Evolutionary conservation across 192 early-diverging fungal genomes (phyloP), one percentile per base, ranked within the genome.

Genomic region (Geranomyces michiganensis): DNA sequence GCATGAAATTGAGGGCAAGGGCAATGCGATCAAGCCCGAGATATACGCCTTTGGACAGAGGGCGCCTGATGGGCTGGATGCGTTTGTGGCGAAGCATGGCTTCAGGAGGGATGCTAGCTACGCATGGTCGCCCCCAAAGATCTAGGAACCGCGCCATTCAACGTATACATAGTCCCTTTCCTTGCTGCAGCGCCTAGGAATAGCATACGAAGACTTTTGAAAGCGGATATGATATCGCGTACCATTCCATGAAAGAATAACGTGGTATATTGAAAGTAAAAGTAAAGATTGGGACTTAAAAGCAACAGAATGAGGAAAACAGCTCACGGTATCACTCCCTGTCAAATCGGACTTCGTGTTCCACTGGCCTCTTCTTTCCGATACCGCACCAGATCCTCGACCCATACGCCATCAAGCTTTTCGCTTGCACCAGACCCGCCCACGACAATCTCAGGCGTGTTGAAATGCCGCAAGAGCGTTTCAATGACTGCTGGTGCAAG

Each of bases 31-130:
- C 48, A 78, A 82, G 46, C 89, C 93, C 7, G 74, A 89, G 51
- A 85, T 87, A 9, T 97, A 97, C 78, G 77, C 84, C 58, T 95
- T 88, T 76, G 95, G 94, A 7, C 83, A 86, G 51, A 88, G 95
- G 31, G 96, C 94, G 10, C 96, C 96, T 46, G 83, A 81, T 49
- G 86, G 85, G 14, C 77, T 91, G 62, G 83, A 88, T 53, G 90
- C 90, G 53, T 98, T 94, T 79, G 82, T 93, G 26, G 73, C 79
- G 66, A 88, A 84, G 61, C 73, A 82, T 56, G 85, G 85, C 21
- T 87, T 76, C 68, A 61, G 60, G 62, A 65, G 84, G 29, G 51
- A 77, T 33, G 61, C 53, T 15, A 72, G 65, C 19, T 85, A 85
- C 75, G 64, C 53, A 13, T 84, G 82, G 82, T 62, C 61, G 46